phyloP scores from a whole-genome alignment of 495 filamentous ascomycete species.

The Hypoxylon trugodes region DNA sequence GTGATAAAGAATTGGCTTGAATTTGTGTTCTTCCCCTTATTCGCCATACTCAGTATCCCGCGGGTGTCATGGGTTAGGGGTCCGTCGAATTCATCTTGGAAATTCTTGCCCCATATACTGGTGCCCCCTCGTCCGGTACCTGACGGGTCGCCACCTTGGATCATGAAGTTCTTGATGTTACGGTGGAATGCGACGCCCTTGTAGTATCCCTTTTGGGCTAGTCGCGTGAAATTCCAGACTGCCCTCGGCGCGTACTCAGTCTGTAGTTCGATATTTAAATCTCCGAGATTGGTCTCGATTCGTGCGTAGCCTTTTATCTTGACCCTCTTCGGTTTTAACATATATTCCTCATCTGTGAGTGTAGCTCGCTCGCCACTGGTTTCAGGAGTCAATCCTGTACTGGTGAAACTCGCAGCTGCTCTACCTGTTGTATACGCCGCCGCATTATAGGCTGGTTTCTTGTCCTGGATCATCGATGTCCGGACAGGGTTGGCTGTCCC shows the following conservation, averaged over 20 bases:
- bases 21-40: constrained; percentile 98
- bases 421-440: constrained; percentile 89
- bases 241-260: constrained; percentile 89
- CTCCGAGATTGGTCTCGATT: constrained; percentile 82
- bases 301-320: constrained; percentile 91
- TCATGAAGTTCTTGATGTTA: constrained; percentile 96
- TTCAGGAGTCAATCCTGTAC: constrained; percentile 90
- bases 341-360: constrained; percentile 92
- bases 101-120: constrained; percentile 89
- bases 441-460: constrained; percentile 77
- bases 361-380: constrained; percentile 85
- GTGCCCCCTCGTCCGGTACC: constrained; percentile 89
- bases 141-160: constrained; percentile 94
- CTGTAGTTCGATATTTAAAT: constrained; percentile 88
- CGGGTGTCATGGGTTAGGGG: constrained; percentile 80
- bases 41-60: constrained; percentile 92
- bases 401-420: constrained; percentile 94
- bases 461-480: constrained; percentile 54
- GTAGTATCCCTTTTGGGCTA: constrained; percentile 92
- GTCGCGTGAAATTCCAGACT: constrained; percentile 94
- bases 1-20: constrained; percentile 95
- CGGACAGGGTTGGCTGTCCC: constrained; percentile 41
- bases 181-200: constrained; percentile 83
- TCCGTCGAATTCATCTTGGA: constrained; percentile 91
- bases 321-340: constrained; percentile 87